These are phyloP conservation scores for Neophaeococcomyces mojaviensis DNA, from an alignment of 2,329 filamentous ascomycete genomes.

Conservation along the genomic window DNA sequence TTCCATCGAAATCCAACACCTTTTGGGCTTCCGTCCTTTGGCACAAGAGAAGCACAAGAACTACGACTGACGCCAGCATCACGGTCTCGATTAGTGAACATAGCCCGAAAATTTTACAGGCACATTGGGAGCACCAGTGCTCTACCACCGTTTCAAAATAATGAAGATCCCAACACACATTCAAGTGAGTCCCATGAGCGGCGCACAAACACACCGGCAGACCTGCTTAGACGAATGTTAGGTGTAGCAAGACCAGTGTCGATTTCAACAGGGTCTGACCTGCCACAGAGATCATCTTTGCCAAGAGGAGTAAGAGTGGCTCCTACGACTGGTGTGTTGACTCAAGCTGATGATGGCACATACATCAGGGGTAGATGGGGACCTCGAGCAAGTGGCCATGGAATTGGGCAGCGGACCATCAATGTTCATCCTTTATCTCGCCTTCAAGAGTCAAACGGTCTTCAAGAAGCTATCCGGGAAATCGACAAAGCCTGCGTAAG, in stretches of 20 bases:
- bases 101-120: background rate
- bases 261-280: background rate
- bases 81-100: background rate
- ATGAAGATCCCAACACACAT: background rate
- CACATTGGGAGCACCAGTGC: background rate
- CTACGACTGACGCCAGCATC: slow-evolving; percentile 19
- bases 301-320: slow-evolving; percentile 14
- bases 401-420: slow-evolving; percentile 24
- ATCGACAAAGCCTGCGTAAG: slow-evolving; percentile 16
- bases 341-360: slow-evolving; percentile 35
- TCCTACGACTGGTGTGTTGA: slow-evolving; percentile 24
- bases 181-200: background rate
- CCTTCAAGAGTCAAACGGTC: background rate
- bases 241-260: background rate
- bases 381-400: slow-evolving; percentile 35
- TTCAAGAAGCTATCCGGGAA: slow-evolving; percentile 12
- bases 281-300: slow-evolving; percentile 8
- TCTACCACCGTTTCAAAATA: background rate
- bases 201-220: background rate
- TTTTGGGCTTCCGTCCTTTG: slow-evolving; percentile 38
- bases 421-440: slow-evolving; percentile 16
- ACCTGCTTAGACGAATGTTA: slow-evolving; percentile 2
- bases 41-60: slow-evolving; percentile 30
- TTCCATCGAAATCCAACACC: slow-evolving; percentile 35
- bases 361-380: slow-evolving; percentile 34